A percentile compares a stretch with the other conserved stretches of the same genome.
Conservation (phyloP, 495 filamentous ascomycete genomes). For the Xylaria scruposa region DNA sequence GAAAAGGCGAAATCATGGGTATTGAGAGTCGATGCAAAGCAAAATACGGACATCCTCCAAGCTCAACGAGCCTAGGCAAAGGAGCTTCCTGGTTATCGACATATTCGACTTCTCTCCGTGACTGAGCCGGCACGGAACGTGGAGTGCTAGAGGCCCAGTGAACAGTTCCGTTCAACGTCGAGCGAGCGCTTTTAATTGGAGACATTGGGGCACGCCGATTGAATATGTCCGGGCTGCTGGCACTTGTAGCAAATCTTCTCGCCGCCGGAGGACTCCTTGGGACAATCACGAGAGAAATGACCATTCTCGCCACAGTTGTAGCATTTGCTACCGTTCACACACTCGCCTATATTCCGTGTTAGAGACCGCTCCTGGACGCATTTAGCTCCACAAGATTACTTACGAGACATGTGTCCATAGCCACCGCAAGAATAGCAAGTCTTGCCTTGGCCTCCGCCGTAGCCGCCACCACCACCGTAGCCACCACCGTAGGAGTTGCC, state of each 20-base stretch:
- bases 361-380: conserved; percentile 20
- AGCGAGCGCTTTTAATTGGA: conserved; percentile 15
- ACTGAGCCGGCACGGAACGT: conserved; percentile 15
- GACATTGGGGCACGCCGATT: conserved; percentile 83
- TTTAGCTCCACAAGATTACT: conserved; percentile 31
- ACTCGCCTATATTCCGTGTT: conserved; percentile 64
- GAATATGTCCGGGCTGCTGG: conserved; percentile 97
- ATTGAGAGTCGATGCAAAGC: conserved; percentile 25
- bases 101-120: not conserved
- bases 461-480: conserved; percentile 45
- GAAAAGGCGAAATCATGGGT: conserved; percentile 14
- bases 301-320: conserved; percentile 99
- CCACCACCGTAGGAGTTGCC: conserved; percentile 45
- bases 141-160: not conserved
- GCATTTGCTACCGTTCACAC: conserved; percentile 98
- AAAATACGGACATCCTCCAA: conserved; percentile 18
- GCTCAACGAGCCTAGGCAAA: conserved; percentile 7
- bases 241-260: conserved; percentile 99
- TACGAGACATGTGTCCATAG: conserved; percentile 92
- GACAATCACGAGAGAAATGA: conserved; percentile 94
- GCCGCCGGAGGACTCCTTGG: conserved; percentile 76
- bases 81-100: conserved; percentile 3
- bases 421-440: conserved; percentile 98
- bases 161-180: conserved; percentile 12
- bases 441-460: conserved; percentile 63